Evolutionary conservation across 2,329 filamentous ascomycete species (phyloP).

Genomic region (Delphinella strobiligena): DNA sequence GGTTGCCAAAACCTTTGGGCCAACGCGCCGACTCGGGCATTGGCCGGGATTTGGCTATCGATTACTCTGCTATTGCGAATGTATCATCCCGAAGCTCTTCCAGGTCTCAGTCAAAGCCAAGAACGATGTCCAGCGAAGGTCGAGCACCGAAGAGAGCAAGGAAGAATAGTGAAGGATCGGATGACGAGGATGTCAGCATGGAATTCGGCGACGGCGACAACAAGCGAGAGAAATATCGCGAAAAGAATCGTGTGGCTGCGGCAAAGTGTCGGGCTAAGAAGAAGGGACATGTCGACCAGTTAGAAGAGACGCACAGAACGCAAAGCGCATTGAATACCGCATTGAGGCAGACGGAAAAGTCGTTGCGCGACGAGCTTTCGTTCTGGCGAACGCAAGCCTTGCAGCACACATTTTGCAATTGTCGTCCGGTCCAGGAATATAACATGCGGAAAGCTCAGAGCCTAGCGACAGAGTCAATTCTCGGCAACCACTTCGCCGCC

Average conservation of each 20-base stretch:
- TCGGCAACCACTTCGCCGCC: neutral
- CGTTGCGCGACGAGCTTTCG: constrained; percentile 21
- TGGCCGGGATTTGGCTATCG: neutral
- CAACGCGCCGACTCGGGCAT: constrained; percentile 2
- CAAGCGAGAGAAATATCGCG: constrained; percentile 48
- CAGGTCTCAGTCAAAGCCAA: neutral
- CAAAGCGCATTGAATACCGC: constrained; percentile 21
- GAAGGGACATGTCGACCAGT: constrained; percentile 42
- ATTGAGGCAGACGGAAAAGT: constrained; percentile 19
- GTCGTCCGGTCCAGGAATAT: constrained; percentile 20
- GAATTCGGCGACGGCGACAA: constrained; percentile 18
- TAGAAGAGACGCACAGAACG: constrained; percentile 35
- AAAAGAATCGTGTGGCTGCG: constrained; percentile 60
- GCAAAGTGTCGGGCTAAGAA: constrained; percentile 64
- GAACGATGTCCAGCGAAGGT: neutral
- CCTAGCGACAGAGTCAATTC: constrained; percentile 5
- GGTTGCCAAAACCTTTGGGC: neutral
- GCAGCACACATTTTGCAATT: constrained; percentile 21
- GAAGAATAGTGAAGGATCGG: constrained; percentile 14
- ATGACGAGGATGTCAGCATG: constrained; percentile 3
- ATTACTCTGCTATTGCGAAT: neutral
- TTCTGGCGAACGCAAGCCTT: constrained; percentile 20
- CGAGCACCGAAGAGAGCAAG: constrained; percentile 3
- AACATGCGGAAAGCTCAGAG: constrained; percentile 19
- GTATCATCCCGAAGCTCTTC: constrained; percentile 1